A percentile compares a stretch with the other conserved stretches of the same genome.
Evolutionary conservation across 164 flowering plant species (phyloP).

Genomic region (Malania oleifera): DNA sequence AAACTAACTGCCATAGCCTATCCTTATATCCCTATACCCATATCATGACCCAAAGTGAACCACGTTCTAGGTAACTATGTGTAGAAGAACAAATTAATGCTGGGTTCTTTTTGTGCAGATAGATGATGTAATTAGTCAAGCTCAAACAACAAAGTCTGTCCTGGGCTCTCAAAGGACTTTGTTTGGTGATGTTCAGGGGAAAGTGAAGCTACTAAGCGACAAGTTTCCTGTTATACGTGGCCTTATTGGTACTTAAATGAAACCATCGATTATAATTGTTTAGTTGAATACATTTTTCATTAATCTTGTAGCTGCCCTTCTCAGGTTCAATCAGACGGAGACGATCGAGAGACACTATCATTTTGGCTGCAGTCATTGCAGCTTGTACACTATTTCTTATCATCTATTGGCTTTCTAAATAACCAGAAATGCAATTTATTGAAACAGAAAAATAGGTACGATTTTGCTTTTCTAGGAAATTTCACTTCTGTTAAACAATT

Average conservation of each 20-base stretch:
- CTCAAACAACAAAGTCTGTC: slow-evolving; percentile 76
- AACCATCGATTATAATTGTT: not conserved
- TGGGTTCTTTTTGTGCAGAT: slow-evolving; percentile 42
- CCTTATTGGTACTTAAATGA: slow-evolving; percentile 55
- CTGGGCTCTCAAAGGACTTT: slow-evolving; percentile 76
- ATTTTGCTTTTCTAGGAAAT: slow-evolving; percentile 8
- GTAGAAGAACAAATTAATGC: no score
- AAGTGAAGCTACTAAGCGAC: slow-evolving; percentile 77
- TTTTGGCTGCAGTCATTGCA: slow-evolving; percentile 87
- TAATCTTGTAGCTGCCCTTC: slow-evolving; percentile 6
- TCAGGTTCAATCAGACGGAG: slow-evolving; percentile 87
- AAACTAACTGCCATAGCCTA: no score
- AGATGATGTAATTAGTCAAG: slow-evolving; percentile 95
- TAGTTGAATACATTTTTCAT: not conserved
- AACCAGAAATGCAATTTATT: slow-evolving; percentile 12
- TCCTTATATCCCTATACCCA: no score
- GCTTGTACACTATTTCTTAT: slow-evolving; percentile 93
- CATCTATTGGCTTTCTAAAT: slow-evolving; percentile 95
- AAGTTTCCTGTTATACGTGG: slow-evolving; percentile 90
- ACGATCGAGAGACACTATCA: slow-evolving; percentile 86
- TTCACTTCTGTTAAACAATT: slow-evolving; percentile 19
- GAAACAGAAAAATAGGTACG: slow-evolving; percentile 1
- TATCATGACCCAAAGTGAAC: no score
- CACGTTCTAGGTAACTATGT: no score
- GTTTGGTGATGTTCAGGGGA: slow-evolving; percentile 91